Evolutionary conservation across 345 rosid genomes (phyloP), one percentile per base, ranked within the genome.

Genomic region (Cardamine occulta): DNA sequence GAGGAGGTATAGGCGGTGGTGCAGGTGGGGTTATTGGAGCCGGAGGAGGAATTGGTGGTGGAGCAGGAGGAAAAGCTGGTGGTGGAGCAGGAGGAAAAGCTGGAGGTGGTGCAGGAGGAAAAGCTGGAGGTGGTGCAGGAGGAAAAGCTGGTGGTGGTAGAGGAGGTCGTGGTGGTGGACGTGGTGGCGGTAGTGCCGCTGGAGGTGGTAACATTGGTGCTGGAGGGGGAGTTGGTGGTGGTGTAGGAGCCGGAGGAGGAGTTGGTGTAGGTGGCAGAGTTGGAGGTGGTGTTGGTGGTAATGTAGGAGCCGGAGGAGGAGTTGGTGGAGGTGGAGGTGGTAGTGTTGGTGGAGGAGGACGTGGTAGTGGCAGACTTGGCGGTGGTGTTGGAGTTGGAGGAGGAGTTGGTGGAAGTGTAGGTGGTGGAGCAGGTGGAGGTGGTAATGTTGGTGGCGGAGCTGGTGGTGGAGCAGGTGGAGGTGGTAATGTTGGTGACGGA

Each of bases 1-100:
- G 49, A 15, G 73, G 72, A 12, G 42, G 72, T 42, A 2, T 4
- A 17, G 78, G 78, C 0, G 77, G 62, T 13, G 31, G 62, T 4
- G 32, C n/a, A 2, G 68, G 32, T 21, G 68, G 44, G 11, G 58
- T 58, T 18, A 14, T 26, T 55, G 37, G 37, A 26, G 60, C 12
- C 2, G 47, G 48, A 11, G 49, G 44, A 1, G 17, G 70, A 4
- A 6, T 28, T 8, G 57, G 57, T 26, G 44, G 44, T 3, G 52
- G 69, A 0, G 37, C 7, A 21, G 37, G 55, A 1, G 57, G 14
- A 21, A n/a, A 13, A 2, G 14, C 5, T 19, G 48, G 8, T 0
- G 45, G 73, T n/a, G 34, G 32, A 51, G 68, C 17, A 2, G 21
- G 18, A 24, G 68, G 68, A 11, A 40, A 26, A 57, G 62, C 19